These are phyloP conservation scores for Crithidia fasciculata DNA, from an alignment of 208 protist species.

Conservation along the genomic window DNA sequence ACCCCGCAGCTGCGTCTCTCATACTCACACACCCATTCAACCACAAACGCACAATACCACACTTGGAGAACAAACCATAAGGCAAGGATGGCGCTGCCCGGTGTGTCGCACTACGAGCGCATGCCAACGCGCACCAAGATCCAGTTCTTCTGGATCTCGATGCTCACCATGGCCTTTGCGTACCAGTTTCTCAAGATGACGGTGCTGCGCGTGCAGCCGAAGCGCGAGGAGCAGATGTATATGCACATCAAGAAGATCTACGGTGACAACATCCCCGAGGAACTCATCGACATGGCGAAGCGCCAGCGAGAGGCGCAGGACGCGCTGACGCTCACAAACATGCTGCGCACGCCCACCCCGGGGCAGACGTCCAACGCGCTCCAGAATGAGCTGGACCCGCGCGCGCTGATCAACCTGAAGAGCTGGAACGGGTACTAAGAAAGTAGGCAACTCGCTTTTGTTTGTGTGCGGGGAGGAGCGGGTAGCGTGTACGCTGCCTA, in stretches of 20 bases:
- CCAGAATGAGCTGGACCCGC: conserved; percentile 82
- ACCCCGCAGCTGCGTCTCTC: no score
- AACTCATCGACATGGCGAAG: conserved; percentile 65
- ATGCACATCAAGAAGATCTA: conserved; percentile 68
- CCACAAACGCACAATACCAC: not conserved
- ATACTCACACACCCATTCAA: not conserved
- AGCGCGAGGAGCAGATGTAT: conserved; percentile 90
- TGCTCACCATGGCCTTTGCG: conserved; percentile 77
- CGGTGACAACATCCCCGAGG: conserved; percentile 76
- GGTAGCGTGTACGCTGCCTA: no score
- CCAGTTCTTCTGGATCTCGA: conserved; percentile 80
- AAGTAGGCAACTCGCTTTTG: not conserved
- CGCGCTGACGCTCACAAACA: conserved; percentile 74
- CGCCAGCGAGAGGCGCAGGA: conserved; percentile 82
- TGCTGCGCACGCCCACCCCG: conserved; percentile 78
- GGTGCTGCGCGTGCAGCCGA: conserved; percentile 75
- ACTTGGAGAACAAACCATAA: not conserved
- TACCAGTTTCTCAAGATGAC: conserved; percentile 86
- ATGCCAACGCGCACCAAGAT: conserved; percentile 81
- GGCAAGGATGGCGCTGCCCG: conserved; percentile 58
- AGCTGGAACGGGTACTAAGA: conserved; percentile 77
- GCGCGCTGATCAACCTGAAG: conserved; percentile 58
- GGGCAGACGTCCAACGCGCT: conserved; percentile 78
- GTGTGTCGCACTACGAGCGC: conserved; percentile 79
- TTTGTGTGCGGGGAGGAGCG: no score